Base-by-base conservation (phyloP, 495 filamentous ascomycete species). In the Chaetomium fimeti region DNA sequence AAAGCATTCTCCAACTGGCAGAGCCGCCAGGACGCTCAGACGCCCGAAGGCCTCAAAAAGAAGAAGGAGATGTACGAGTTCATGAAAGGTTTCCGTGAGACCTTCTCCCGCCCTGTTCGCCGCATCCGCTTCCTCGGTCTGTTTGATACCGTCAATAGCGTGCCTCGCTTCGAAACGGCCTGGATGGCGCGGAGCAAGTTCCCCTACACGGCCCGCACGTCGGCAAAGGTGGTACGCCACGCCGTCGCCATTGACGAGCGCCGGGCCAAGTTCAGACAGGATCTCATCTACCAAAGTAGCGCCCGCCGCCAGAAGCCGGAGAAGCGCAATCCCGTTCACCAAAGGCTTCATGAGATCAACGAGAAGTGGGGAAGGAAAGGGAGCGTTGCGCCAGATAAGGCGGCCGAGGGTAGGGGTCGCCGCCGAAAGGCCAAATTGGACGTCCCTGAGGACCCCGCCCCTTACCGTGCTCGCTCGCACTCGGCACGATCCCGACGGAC, bases 1-100 rank as follows among this genome's bases (percentile, higher is more conserved):
- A 92, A 93, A 76, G 91, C 91, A 0, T 96, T 95, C 66, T 83
- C 88, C 53, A 89, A 87, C 64, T 96, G 91, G 91, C 89, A 95
- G 72, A 84, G 85, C 65, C 84, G 91, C 0, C 78, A 83, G 25
- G 83, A 83, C 8, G 79, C 80, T 54, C 80, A 79, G 0, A 83
- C 87, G 0, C 81, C 81, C 40, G 78, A 83, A 66, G 81, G 87
- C 28, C 85, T 86, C 59, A 79, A 81, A 65, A 74, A 78, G 43
- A 84, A 85, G 68, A 74, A 79, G 66, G 79, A 86, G 60, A 86
- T 92, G 74, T 91, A 90, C 69, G 69, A 82, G 6, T 94, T 88
- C 67, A 88, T 94, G 86, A 88, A 88, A 64, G 88, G 86, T 0
- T 96, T 96, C 75, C 87, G 91, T 25, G 90, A 93, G 69, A 94